These are phyloP conservation scores for Spergularia marina DNA, from an alignment of 148 eudicot species.

Conservation along the genomic window DNA sequence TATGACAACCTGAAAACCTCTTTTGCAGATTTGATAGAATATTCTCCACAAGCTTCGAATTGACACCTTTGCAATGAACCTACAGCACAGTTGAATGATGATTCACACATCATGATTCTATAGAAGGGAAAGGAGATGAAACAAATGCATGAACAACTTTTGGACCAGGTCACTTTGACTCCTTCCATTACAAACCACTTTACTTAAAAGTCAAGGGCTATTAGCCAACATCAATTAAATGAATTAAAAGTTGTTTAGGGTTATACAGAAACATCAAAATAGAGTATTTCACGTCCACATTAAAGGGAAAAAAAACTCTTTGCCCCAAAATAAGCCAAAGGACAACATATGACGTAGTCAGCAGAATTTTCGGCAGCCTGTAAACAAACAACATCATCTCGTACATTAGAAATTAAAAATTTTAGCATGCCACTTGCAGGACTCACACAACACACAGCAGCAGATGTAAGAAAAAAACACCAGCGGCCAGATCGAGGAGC, in stretches of 20 bases:
- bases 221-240: not conserved
- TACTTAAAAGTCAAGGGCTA: not conserved
- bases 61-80: slow-evolving; percentile 91
- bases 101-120: not conserved
- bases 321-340: not conserved
- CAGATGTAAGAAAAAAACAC: not conserved
- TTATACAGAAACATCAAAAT: not conserved
- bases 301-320: not conserved
- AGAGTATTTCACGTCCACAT: not conserved
- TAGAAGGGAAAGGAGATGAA: not conserved
- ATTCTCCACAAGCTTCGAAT: slow-evolving; percentile 58
- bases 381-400: not conserved
- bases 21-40: slow-evolving; percentile 51
- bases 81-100: slow-evolving; percentile 30
- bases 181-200: not conserved
- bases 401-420: not conserved
- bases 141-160: not conserved
- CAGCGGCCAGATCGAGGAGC: not conserved
- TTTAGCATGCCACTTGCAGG: not conserved
- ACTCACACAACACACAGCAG: not conserved
- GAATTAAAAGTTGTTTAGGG: not conserved
- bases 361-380: not conserved
- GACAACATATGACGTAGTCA: not conserved
- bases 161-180: slow-evolving; percentile 5
- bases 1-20: slow-evolving; percentile 58